A percentile compares a stretch with the other conserved stretches of the same genome.
These are phyloP conservation scores for Haplosporangium gracile DNA, from an alignment of 192 early-diverging fungal genomes.

Conservation along the genomic window DNA sequence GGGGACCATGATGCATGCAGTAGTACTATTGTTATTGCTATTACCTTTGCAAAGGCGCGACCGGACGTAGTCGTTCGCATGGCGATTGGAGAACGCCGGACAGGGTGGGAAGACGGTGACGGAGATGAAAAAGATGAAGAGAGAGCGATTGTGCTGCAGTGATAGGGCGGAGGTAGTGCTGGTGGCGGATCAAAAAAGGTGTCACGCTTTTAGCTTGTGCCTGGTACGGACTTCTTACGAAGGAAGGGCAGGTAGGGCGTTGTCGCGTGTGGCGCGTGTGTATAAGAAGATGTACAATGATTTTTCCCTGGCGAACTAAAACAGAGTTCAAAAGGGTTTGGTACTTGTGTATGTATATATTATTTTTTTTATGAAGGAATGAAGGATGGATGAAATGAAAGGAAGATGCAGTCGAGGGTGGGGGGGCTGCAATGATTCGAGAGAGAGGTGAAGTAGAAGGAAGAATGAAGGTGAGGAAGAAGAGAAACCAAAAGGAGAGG, in stretches of 20 bases:
- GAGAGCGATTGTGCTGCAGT: neutral
- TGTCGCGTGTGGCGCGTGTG: neutral
- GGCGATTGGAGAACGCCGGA: constrained; percentile 28
- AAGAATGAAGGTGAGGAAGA: neutral
- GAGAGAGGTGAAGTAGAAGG: neutral
- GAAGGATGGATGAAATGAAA: neutral
- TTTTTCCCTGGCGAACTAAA: neutral
- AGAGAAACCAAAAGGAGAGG: neutral
- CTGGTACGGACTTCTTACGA: too few species aligned
- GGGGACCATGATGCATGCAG: neutral
- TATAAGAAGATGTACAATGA: neutral
- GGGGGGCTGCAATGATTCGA: neutral
- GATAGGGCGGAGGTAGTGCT: neutral
- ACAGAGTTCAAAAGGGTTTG: neutral
- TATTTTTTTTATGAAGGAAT: neutral
- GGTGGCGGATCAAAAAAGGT: too few species aligned
- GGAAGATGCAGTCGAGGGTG: neutral
- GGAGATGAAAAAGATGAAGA: neutral
- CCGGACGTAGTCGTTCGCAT: constrained; percentile 71
- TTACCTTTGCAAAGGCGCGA: constrained; percentile 71
- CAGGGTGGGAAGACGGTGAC: neutral
- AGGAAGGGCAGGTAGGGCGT: neutral
- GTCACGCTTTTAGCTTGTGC: neutral
- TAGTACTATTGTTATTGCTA: neutral
- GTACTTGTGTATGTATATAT: neutral